These are phyloP conservation scores for Neofusicoccum umdonicola DNA, from an alignment of 2,329 filamentous ascomycete species.

Conservation along the genomic window DNA sequence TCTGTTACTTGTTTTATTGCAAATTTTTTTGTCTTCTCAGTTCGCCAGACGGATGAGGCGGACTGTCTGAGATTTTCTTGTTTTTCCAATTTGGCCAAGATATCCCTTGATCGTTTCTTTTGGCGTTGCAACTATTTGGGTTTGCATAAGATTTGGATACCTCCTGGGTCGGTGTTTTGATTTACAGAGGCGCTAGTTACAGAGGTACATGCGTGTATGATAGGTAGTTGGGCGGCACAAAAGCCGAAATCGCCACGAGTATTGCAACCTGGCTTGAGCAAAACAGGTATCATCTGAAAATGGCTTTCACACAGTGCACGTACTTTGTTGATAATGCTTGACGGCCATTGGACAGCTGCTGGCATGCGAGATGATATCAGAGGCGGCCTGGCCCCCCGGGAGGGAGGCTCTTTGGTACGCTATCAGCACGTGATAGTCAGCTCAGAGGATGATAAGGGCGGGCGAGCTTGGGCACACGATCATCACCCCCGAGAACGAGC, in stretches of 20 bases:
- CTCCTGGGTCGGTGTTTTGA: neutral
- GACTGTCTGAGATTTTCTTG: neutral
- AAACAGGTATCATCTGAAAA: neutral
- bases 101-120: neutral
- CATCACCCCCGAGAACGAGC: conserved; percentile 5
- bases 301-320: neutral
- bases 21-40: neutral
- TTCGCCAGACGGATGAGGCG: neutral
- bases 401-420: neutral
- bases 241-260: neutral
- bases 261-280: neutral
- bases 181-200: neutral
- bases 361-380: conserved; percentile 12
- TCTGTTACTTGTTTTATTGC: neutral
- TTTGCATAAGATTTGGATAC: conserved; percentile 7
- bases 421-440: conserved; percentile 10
- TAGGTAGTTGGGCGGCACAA: neutral
- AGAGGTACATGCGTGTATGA: conserved; percentile 6
- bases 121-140: neutral
- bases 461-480: conserved; percentile 1
- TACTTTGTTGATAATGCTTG: neutral
- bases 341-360: neutral
- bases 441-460: neutral
- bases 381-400: neutral
- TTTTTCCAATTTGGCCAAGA: neutral